Percentiles rank a stretch among this genome's conserved stretches.
Evolutionary conservation across 2,329 filamentous ascomycete species (phyloP).

Genomic region (Graphilbum fragrans): DNA sequence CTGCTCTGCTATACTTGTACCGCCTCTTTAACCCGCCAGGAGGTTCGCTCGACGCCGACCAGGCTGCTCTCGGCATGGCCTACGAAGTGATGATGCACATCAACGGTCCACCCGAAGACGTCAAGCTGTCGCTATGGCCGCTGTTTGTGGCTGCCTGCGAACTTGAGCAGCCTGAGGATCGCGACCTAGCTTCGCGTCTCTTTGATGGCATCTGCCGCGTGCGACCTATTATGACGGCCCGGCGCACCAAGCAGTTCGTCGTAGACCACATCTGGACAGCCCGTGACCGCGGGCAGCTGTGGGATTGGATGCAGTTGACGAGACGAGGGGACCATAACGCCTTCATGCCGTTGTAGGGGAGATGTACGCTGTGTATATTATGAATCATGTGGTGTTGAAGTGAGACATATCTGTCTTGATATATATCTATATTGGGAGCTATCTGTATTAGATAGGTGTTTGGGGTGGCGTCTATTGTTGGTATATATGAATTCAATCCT

Average conservation of each 20-base stretch:
- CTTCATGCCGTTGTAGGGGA: constrained; percentile 5
- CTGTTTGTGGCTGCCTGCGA: constrained; percentile 10
- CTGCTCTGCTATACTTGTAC: constrained; percentile 7
- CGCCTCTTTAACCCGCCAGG: constrained; percentile 8
- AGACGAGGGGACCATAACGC: not conserved
- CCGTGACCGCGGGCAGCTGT: constrained; percentile 7
- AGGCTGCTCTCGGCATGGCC: constrained; percentile 6
- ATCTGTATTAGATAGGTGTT: too few species aligned
- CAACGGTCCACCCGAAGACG: constrained; percentile 7
- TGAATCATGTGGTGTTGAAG: too few species aligned
- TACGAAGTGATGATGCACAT: constrained; percentile 11
- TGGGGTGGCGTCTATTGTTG: too few species aligned
- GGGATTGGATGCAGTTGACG: constrained; percentile 10
- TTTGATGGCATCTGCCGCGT: constrained; percentile 6
- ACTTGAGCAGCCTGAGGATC: constrained; percentile 9
- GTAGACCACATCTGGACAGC: constrained; percentile 8
- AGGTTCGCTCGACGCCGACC: constrained; percentile 3
- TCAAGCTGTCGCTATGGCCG: constrained; percentile 10
- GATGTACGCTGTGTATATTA: too few species aligned
- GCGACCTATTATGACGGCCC: constrained; percentile 7
- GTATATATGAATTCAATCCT: too few species aligned
- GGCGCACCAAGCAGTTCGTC: constrained; percentile 6
- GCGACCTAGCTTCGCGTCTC: constrained; percentile 3
- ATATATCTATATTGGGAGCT: too few species aligned
- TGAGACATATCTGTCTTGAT: too few species aligned